Conservation (phyloP, 768 basidiomycete genomes). For the Pholiota conissans region DNA sequence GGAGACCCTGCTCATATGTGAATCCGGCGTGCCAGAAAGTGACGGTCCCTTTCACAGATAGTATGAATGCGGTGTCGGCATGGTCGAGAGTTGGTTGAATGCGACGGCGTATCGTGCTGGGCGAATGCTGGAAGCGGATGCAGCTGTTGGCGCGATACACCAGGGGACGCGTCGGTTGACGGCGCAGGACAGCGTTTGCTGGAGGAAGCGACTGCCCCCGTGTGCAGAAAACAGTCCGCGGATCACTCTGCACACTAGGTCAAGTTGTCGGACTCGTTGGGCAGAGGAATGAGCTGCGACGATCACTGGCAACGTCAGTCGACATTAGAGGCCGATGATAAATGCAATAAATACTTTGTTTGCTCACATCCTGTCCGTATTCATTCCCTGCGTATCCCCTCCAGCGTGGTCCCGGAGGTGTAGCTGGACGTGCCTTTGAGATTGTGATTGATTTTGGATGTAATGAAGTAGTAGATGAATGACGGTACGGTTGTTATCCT, state of each 20-base stretch:
- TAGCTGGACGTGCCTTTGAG: no score
- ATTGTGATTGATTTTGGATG: no score
- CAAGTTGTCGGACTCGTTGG: conserved; percentile 2
- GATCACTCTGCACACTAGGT: neutral
- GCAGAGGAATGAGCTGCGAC: conserved; percentile 10
- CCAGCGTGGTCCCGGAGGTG: no score
- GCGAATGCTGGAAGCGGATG: conserved; percentile 9
- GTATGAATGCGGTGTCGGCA: conserved; percentile 10
- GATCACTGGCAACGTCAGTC: no score
- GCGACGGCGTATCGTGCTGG: conserved; percentile 16
- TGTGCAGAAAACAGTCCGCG: conserved; percentile 6
- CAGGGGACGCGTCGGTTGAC: conserved; percentile 7
- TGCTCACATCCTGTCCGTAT: no score
- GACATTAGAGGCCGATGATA: no score
- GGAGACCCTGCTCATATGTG: conserved; percentile 2
- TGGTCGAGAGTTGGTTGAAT: conserved; percentile 23
- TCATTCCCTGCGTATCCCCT: no score
- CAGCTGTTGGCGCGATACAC: neutral
- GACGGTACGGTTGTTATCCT: no score
- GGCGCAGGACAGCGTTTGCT: conserved; percentile 5
- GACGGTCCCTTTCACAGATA: conserved; percentile 19
- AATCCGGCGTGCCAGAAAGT: conserved; percentile 15
- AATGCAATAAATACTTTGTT: no score
- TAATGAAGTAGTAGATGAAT: no score
- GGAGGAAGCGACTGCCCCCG: neutral